Conservation (phyloP, 345 rosid genomes). For the Corchorus capsularis region DNA sequence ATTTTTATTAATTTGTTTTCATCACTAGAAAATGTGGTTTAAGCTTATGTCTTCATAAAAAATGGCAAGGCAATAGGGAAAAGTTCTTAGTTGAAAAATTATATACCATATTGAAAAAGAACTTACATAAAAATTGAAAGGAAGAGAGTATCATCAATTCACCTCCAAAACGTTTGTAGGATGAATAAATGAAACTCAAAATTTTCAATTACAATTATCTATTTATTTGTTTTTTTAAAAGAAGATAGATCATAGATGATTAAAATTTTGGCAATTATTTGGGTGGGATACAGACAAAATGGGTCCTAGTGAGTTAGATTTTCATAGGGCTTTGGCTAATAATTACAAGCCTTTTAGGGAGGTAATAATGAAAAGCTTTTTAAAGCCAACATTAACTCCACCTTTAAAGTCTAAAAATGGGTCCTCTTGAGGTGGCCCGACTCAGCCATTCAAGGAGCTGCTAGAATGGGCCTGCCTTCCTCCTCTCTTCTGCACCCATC, state of each 20-base stretch:
- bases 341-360: constrained; percentile 3
- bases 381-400: not conserved
- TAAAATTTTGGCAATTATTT: constrained; percentile 7
- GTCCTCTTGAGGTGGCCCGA: constrained; percentile 11
- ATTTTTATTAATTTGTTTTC: not conserved
- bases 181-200: no score
- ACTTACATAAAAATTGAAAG: no score
- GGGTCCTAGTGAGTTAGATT: not conserved
- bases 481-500: not conserved
- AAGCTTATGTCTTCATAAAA: no score
- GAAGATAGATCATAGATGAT: not conserved
- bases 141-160: no score
- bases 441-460: not conserved
- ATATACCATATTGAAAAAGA: no score
- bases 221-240: not conserved
- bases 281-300: not conserved
- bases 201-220: no score
- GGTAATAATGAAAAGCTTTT: constrained; percentile 8
- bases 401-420: not conserved
- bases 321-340: constrained; percentile 9
- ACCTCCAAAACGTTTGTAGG: no score
- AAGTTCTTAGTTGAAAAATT: no score
- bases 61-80: no score
- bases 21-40: not conserved
- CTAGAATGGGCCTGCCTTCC: not conserved